Evolutionary conservation across 495 filamentous ascomycete species (phyloP).

Genomic region (Annulohypoxylon maeteangense): DNA sequence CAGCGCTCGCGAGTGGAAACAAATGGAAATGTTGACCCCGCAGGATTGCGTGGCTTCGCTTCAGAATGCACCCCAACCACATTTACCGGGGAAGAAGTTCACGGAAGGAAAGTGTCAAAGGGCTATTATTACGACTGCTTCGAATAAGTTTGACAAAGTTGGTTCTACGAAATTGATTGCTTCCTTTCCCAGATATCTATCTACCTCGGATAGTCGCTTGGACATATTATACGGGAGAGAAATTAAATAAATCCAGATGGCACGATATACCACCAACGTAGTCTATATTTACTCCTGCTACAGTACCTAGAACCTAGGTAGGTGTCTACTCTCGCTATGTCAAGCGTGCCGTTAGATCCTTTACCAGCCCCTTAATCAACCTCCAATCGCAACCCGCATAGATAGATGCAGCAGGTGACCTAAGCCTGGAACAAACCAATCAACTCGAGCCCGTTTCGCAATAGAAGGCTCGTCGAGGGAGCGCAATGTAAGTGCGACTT

Average conservation of each 20-base stretch:
- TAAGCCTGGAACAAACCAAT: too few species aligned
- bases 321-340: background rate
- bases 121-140: background rate
- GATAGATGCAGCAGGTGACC: background rate
- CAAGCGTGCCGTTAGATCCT: background rate
- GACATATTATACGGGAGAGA: background rate
- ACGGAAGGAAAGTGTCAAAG: background rate
- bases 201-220: background rate
- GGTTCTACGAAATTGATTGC: background rate
- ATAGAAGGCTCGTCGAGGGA: background rate
- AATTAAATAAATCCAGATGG: background rate
- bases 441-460: slow-evolving; percentile 9
- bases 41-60: slow-evolving; percentile 29
- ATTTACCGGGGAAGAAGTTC: background rate
- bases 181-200: background rate
- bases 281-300: background rate
- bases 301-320: too few species aligned
- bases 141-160: background rate
- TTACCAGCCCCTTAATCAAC: background rate
- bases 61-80: slow-evolving; percentile 3
- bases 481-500: slow-evolving; percentile 25
- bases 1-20: background rate
- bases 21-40: background rate
- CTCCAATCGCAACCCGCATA: too few species aligned
- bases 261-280: background rate